Evolutionary conservation across 306 rosid genomes (phyloP), one percentile per base, ranked within the genome.

Genomic region (Vicia villosa): DNA sequence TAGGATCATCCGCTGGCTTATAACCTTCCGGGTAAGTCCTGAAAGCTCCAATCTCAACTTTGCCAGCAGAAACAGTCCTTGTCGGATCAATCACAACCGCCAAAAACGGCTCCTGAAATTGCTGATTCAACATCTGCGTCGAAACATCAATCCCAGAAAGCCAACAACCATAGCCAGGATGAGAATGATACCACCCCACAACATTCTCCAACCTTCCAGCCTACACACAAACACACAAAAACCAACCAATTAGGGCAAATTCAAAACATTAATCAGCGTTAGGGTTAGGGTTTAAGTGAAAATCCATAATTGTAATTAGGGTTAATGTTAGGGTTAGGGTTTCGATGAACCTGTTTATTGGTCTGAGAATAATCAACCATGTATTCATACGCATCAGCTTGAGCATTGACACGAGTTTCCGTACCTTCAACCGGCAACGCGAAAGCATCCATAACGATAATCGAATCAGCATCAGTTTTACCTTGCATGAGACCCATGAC

Each of bases 401-500:
- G 97, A n/a, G 99, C 99, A 68, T 95, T 95, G 68, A 95, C 99
- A 78, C 99, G 87, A 34, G 99, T 95, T 73, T 95, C 99, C 10
- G 99, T 95, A 26, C 99, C 97, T 75, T 95, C 97, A 6, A 95
- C 99, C 0, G 97, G 99, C 96, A 95, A 63, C 34, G 97, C 97
- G 26, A 91, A 95, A 11, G 99, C 96, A 54, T 95, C 99, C 95
- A 91, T 91, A 45, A 95, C 97, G 66, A 91, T 95, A 62, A 95
- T 91, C 55, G 95, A 81, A 26, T 95, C 99, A 4, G 91, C 89
- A 49, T 91, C 92, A 37, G 95, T 91, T 60, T 95, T 95, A 3
- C 99, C 99, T 58, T 95, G 99, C 99, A 95, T 95, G 22, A 95
- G 95, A 11, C 99, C 99, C 99, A 91, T 95, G 66, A 95, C 92